Conservation (phyloP, 2,329 filamentous ascomycete species). For the Penicillium sp. region DNA sequence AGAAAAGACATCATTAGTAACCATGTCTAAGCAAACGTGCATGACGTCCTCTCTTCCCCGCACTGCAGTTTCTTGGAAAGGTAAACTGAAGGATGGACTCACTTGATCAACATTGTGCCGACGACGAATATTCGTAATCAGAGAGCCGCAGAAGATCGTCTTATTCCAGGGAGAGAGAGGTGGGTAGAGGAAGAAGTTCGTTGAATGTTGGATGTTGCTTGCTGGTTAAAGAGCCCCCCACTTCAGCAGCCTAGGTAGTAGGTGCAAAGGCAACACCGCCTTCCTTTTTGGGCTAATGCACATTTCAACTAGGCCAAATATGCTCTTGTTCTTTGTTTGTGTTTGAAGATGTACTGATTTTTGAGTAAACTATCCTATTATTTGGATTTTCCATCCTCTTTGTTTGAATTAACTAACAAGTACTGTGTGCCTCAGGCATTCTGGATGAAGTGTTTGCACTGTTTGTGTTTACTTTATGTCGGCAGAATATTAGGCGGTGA, state of each 20-base stretch:
- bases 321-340: not conserved
- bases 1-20: constrained; percentile 7
- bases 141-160: not conserved
- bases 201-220: not conserved
- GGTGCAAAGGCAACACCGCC: not conserved
- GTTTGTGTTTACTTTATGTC: not conserved
- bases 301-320: not conserved
- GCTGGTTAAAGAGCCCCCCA: not conserved
- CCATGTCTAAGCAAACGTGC: constrained; percentile 5
- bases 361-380: not conserved
- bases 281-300: not conserved
- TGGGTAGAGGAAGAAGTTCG: not conserved
- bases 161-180: not conserved
- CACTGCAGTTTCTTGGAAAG: not conserved
- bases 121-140: not conserved
- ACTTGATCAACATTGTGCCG: constrained; percentile 52
- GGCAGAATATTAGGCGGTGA: not conserved
- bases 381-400: not conserved
- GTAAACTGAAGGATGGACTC: constrained; percentile 17
- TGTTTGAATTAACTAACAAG: not conserved
- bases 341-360: not conserved
- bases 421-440: not conserved
- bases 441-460: not conserved
- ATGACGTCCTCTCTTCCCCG: constrained; percentile 11
- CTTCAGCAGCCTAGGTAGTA: not conserved